These are phyloP conservation scores for Fragilaria crotonensis DNA, from an alignment of 108 stramenopile species.

Conservation along the genomic window DNA sequence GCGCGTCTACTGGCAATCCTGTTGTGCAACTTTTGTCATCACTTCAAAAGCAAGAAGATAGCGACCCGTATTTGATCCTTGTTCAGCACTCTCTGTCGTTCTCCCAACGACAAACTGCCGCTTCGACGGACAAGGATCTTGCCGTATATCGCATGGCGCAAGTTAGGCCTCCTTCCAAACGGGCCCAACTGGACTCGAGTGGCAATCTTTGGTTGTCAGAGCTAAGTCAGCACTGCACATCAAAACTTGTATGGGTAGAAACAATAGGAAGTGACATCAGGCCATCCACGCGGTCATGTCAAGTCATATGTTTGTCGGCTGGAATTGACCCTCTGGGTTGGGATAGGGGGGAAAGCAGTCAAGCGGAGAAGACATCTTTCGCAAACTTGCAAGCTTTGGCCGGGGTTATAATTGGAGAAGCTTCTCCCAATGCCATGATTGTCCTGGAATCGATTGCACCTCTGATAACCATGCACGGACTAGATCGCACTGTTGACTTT, in stretches of 20 bases:
- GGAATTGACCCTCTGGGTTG: neutral
- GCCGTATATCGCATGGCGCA: slow-evolving; percentile 33
- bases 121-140: neutral
- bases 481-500: neutral
- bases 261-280: neutral
- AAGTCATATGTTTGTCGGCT: neutral
- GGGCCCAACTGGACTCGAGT: slow-evolving; percentile 17
- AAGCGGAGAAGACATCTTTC: neutral
- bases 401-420: neutral
- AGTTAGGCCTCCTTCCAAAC: slow-evolving; percentile 26
- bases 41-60: neutral
- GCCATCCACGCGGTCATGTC: neutral
- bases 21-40: too few species aligned
- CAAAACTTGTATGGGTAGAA: neutral
- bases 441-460: slow-evolving; percentile 3
- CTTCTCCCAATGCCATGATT: neutral
- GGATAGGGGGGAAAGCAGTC: neutral
- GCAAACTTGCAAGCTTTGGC: neutral
- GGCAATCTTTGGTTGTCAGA: neutral
- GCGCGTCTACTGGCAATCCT: too few species aligned
- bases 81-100: neutral
- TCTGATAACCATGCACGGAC: neutral
- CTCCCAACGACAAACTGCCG: neutral
- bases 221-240: neutral
- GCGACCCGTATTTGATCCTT: neutral